Base-by-base conservation (phyloP, 2,329 filamentous ascomycete species). In the Fusarium nurragi region DNA sequence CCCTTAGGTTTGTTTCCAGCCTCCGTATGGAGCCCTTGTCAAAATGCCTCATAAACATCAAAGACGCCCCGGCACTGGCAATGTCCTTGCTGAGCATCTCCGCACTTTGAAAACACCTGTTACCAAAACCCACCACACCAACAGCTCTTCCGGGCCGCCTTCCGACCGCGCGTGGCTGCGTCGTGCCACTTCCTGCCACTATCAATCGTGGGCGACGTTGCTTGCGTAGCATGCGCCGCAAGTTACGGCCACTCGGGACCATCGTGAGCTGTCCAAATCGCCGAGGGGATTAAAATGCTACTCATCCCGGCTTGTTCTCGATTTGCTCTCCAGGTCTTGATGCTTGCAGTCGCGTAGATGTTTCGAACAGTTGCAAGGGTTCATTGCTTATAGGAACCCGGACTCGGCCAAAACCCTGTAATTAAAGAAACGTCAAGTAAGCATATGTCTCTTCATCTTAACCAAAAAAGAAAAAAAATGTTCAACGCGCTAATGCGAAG, bases 401-500 rank as follows among this genome's bases (percentile, higher is more conserved):
- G 85, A 87, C 75, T 87, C 85, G 70, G 85, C 85, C 70, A 87
- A 76, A 57, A 87, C 85, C 78, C 85, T 87, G 74, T 70, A 69
- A 65, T 65, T 60, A 67, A 67, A 61, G 52, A 64, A 68, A 54
- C 50, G 36, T 65, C 51, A 62, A 63, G 70, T 64, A 55, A 69
- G 63, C 58, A 68, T 60, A 34, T 54, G 49, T 57, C 55, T 59
- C 52, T 50, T 65, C 54, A 49, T 44, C 43, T 36, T 60, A 57
- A 56, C 21, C 39, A 25, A 47, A 21, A 21, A 23, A 14, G 39
- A 40, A 26, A 19, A 32, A 10, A 19, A 32, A 10, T 19, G 51
- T 34, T 34, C 44, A 41, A 51, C 39, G 37, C 45, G 30, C 51
- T 54, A 40, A 50, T 60, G 54, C 40, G 14, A 54, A 45, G 36